phyloP scores from a whole-genome alignment of 805 yeast species.

The Starmerella stellata region DNA sequence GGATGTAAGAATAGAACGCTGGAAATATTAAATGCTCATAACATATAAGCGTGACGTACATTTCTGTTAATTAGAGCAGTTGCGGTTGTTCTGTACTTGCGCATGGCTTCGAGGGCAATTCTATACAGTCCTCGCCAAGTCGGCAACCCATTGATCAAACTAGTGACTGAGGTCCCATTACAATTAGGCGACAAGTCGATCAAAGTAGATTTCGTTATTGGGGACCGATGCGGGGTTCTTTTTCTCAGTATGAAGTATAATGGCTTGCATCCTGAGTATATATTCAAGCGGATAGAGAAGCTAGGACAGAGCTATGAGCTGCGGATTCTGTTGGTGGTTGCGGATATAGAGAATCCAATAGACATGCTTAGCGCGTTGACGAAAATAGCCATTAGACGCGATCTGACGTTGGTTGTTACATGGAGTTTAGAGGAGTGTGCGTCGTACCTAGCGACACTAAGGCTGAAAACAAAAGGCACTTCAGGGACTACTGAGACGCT shows the following conservation, averaged over 20 bases:
- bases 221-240: conserved; percentile 22
- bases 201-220: conserved; percentile 25
- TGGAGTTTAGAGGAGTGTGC: conserved; percentile 27
- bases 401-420: conserved; percentile 23
- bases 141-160: conserved; percentile 20
- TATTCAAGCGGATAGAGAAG: conserved; percentile 22
- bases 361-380: conserved; percentile 23
- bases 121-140: conserved; percentile 17
- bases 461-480: conserved; percentile 19
- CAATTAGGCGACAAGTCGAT: conserved; percentile 20
- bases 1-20: too few species aligned
- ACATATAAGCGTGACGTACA: too few species aligned
- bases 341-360: conserved; percentile 25
- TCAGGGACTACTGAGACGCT: conserved; percentile 17
- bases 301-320: conserved; percentile 21
- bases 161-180: conserved; percentile 14
- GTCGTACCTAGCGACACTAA: conserved; percentile 22
- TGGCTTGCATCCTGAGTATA: conserved; percentile 27
- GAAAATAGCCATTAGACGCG: conserved; percentile 20
- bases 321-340: conserved; percentile 24
- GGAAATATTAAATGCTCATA: too few species aligned
- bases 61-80: too few species aligned
- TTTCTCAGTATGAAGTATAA: conserved; percentile 24
- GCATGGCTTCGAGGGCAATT: conserved; percentile 3
- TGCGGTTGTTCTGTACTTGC: too few species aligned